Evolutionary conservation across 164 flowering plant genomes (phyloP), one percentile per base, ranked within the genome.

Genomic region (Berberis vulgaris): DNA sequence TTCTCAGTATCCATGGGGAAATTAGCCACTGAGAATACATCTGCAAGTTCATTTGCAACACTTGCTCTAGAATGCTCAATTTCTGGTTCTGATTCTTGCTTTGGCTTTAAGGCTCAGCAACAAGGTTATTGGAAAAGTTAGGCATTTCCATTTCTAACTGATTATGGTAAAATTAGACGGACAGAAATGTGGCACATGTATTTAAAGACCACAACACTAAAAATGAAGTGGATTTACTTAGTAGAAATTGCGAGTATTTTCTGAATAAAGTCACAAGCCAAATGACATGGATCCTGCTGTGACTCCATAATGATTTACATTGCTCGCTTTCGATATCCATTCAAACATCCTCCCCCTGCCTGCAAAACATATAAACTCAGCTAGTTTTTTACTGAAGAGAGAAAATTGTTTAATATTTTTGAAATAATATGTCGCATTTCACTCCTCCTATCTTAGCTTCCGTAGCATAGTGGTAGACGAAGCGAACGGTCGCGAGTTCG

Each of bases 401-500:
- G 55, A 3, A 52, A 6, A 11, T 9, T 2, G 5, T 4, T 11
- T 52, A 9, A 26, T 52, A 52, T 12, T 9, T 52, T 26, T 26
- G 7, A 52, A 12, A n/a, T n/a, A n/a, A n/a, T n/a, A n/a, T n/a
- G n/a, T n/a, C n/a, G n/a, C n/a, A n/a, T n/a, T n/a, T n/a, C n/a
- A n/a, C n/a, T n/a, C n/a, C n/a, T n/a, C n/a, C n/a, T n/a, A n/a
- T n/a, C n/a, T n/a, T n/a, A n/a, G n/a, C n/a, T n/a, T n/a, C n/a
- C n/a, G n/a, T n/a, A n/a, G n/a, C n/a, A n/a, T 52, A 6, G 13
- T 26, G 13, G 55, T 9, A 52, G 2, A 9, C 13, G 50, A 91
- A 88, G 96, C 93, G 91, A 88, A 91, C 88, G 98, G 97, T 80
- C 97, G 96, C 84, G 96, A 94, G 98, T 91, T 94, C 97, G 96